phyloP scores from a whole-genome alignment of 495 filamentous ascomycete genomes.

The Penicillium coffeae region DNA sequence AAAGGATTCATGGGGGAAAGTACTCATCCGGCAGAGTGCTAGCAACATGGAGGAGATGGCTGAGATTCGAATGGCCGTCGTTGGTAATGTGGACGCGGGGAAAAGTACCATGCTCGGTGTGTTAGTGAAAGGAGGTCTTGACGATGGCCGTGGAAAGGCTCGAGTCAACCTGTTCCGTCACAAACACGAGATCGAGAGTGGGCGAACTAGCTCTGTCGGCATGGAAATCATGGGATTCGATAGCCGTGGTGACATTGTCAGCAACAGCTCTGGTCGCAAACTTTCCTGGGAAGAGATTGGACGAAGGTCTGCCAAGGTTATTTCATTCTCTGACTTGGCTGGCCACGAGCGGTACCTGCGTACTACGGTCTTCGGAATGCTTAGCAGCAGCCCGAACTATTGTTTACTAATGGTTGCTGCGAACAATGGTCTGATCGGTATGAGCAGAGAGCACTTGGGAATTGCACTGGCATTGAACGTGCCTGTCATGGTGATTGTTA shows the following conservation, averaged over 20 bases:
- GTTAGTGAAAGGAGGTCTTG: conserved; percentile 89
- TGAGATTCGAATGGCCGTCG: conserved; percentile 94
- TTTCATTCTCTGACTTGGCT: conserved; percentile 92
- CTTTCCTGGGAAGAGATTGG: conserved; percentile 98
- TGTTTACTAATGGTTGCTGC: conserved; percentile 98
- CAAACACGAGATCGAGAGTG: conserved; percentile 95
- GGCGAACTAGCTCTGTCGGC: conserved; percentile 91
- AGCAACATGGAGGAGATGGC: conserved; percentile 78
- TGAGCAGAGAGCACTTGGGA: conserved; percentile 96
- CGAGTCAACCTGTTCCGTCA: conserved; percentile 96
- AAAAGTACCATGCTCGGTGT: conserved; percentile 98
- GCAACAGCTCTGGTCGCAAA: conserved; percentile 77
- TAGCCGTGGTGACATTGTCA: conserved; percentile 77
- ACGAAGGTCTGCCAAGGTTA: conserved; percentile 89
- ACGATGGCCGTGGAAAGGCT: conserved; percentile 91
- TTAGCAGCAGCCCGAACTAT: conserved; percentile 95
- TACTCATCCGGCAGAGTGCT: conserved; percentile 75
- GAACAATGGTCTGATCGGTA: conserved; percentile 94
- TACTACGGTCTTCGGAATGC: conserved; percentile 91
- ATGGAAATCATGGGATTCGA: conserved; percentile 99
- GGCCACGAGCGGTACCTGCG: conserved; percentile 94
- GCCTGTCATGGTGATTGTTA: conserved; percentile 96
- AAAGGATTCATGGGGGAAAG: conserved; percentile 70
- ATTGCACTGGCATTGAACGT: conserved; percentile 95
- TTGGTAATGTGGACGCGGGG: conserved; percentile 95